A percentile compares a stretch with the other conserved stretches of the same genome.
Evolutionary conservation across 306 rosid genomes (phyloP).

Genomic region (Acacia acuminata): DNA sequence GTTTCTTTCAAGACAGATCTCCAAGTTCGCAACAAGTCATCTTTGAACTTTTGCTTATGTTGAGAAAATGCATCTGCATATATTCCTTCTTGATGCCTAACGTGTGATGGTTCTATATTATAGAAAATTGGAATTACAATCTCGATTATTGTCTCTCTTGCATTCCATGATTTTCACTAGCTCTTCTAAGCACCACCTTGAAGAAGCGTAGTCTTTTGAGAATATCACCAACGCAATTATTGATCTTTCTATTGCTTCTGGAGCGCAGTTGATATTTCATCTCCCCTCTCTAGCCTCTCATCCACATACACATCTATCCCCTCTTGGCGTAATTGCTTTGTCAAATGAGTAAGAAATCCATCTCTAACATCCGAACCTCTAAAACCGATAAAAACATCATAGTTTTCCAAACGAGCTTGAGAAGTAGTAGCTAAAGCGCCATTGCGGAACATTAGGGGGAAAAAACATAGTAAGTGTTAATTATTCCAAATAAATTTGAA

Average conservation of each 20-base stretch:
- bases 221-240: background rate
- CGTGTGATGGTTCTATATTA: background rate
- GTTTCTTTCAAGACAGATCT: background rate
- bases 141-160: background rate
- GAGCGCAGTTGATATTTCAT: background rate
- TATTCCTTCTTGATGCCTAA: background rate
- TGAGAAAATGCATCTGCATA: background rate
- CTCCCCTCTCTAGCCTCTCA: background rate
- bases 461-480: no score
- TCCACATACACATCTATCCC: background rate
- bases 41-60: background rate
- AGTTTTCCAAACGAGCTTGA: background rate
- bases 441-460: background rate
- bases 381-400: background rate
- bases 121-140: conserved; percentile 4
- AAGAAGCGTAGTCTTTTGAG: background rate
- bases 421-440: background rate
- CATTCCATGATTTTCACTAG: conserved; percentile 9
- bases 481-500: no score
- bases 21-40: background rate
- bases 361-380: background rate
- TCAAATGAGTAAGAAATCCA: background rate
- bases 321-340: background rate
- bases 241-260: background rate
- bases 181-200: conserved; percentile 4